phyloP scores from a whole-genome alignment of 2,329 filamentous ascomycete species.

The Endothia cerciana region DNA sequence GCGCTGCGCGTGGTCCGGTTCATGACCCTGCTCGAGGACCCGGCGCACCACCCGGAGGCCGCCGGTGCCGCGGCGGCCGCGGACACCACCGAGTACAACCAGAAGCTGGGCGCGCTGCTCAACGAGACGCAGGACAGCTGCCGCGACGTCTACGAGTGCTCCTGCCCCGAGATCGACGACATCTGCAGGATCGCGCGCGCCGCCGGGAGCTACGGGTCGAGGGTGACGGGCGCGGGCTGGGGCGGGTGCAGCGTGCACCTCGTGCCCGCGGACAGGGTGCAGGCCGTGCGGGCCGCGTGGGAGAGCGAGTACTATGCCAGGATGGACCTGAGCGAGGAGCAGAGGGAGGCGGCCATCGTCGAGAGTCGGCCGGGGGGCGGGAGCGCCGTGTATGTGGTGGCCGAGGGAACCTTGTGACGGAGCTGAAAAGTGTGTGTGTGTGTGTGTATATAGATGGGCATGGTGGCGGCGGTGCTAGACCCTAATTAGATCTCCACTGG shows the following conservation, averaged over 20 bases:
- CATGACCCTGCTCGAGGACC: constrained; percentile 71
- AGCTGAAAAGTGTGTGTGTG: background rate
- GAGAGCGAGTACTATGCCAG: constrained; percentile 81
- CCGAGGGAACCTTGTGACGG: constrained; percentile 32
- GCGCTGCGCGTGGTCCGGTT: constrained; percentile 85
- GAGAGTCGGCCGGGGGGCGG: constrained; percentile 86
- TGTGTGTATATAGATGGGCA: background rate
- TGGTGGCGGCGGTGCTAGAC: background rate
- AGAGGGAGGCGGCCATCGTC: constrained; percentile 78
- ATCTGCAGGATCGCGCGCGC: constrained; percentile 78
- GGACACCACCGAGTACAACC: constrained; percentile 65
- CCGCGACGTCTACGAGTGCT: constrained; percentile 86
- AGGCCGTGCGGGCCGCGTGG: constrained; percentile 76
- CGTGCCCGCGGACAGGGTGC: constrained; percentile 81
- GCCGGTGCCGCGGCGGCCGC: constrained; percentile 51
- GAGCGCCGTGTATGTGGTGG: constrained; percentile 56
- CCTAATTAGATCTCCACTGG: background rate
- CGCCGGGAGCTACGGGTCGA: constrained; percentile 81
- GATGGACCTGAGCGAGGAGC: constrained; percentile 67
- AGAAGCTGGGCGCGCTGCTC: constrained; percentile 77
- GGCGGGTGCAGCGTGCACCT: constrained; percentile 95
- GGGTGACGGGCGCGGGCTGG: constrained; percentile 94
- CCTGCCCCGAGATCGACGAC: constrained; percentile 87
- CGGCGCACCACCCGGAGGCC: constrained; percentile 40
- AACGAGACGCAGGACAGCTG: constrained; percentile 91